A percentile compares a stretch with the other conserved stretches of the same genome.
phyloP scores from a whole-genome alignment of 495 filamentous ascomycete species.

The Podospora comata region DNA sequence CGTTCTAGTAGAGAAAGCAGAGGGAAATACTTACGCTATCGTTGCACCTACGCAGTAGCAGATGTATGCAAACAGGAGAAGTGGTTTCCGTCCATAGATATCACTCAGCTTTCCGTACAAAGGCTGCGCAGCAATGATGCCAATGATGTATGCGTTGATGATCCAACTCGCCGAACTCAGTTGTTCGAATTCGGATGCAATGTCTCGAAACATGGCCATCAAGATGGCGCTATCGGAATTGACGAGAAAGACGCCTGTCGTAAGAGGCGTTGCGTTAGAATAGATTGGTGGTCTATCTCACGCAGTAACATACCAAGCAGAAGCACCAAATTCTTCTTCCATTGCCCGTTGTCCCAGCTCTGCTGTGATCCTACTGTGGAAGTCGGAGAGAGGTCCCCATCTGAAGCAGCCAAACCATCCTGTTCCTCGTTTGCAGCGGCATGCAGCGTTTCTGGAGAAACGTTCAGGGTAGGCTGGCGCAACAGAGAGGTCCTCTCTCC shows the following conservation, averaged over 20 bases:
- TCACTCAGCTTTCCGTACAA: slow-evolving; percentile 22
- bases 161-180: slow-evolving; percentile 23
- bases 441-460: background rate
- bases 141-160: slow-evolving; percentile 20
- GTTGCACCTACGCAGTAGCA: slow-evolving; percentile 14
- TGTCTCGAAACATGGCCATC: slow-evolving; percentile 23
- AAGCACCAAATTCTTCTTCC: slow-evolving; percentile 20
- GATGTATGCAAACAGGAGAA: slow-evolving; percentile 15
- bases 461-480: background rate
- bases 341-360: slow-evolving; percentile 8
- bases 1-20: background rate
- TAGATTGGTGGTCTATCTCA: background rate
- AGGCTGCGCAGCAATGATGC: slow-evolving; percentile 18
- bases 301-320: slow-evolving; percentile 14
- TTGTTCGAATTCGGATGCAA: slow-evolving; percentile 21
- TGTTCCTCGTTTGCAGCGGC: slow-evolving; percentile 4
- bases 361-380: slow-evolving; percentile 14
- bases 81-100: slow-evolving; percentile 22
- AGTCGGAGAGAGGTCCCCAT: slow-evolving; percentile 5
- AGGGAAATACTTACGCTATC: slow-evolving; percentile 10
- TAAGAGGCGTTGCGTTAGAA: background rate
- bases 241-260: slow-evolving; percentile 21
- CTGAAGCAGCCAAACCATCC: background rate
- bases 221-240: slow-evolving; percentile 24
- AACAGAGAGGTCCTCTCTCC: background rate